Evolutionary conservation across 2,329 filamentous ascomycete species (phyloP), one percentile per base, ranked within the genome.

Genomic region (Colletotrichum paranaense): DNA sequence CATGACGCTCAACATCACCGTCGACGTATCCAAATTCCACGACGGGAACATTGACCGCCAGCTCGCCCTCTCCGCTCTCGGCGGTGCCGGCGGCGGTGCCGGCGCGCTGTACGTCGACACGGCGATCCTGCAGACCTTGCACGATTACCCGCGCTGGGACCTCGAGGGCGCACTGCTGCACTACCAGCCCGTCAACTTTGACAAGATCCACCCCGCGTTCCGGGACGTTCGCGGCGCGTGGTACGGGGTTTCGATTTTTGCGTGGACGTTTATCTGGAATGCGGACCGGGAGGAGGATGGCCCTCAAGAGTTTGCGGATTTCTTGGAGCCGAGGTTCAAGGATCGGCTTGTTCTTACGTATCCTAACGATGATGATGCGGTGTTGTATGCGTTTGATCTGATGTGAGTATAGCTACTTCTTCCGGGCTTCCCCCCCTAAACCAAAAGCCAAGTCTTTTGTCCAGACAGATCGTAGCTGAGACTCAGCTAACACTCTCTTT

Each of bases 341-440:
- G 80, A 86, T 71, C 89, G 87, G 78, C 79, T 90, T 6, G 85
- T 86, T 2, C 77, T 90, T 9, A 89, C 88, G 0, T 90, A 90
- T 68, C 89, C 88, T 11, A 89, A 90, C 71, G 89, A 90, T 49
- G 88, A 90, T 55, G 88, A 90, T 66, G 88, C 88, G 0, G 84
- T 90, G 2, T 79, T 88, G 0, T 89, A 82, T 55, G 84, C 85
- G 3, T 88, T 87, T 56, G 81, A 88, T 55, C 78, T 88, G 1
- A 84, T 89, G 84, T 85, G 78, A 81, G 83, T 77, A 16, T 5
- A 1, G 11, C 19, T 9, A 11, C 19, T 1, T 2, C 8, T 3
- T 8, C 28, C 5, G 19, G 42, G 8, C 1, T 9, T 9, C 5
- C 8, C 19, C 8, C 19, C 42, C 42, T 7, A 1, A n/a, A 8